phyloP scores from a whole-genome alignment of 2,329 filamentous ascomycete genomes.

The Colletotrichum acutatum region DNA sequence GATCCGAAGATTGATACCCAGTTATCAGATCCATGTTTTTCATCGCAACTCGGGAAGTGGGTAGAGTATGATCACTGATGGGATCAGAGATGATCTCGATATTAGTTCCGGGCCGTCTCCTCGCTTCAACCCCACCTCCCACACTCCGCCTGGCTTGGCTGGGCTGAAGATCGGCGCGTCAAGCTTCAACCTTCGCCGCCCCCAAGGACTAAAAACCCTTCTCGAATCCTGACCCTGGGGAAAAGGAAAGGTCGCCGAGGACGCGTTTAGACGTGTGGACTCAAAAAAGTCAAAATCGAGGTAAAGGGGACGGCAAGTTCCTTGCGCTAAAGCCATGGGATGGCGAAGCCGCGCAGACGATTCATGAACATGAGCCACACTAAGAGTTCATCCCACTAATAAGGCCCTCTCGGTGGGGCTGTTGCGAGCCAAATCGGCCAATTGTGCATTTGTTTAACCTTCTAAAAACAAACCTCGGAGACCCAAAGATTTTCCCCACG shows the following conservation, averaged over 20 bases:
- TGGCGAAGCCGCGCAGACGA: neutral
- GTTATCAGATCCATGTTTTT: no score
- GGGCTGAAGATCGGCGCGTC: neutral
- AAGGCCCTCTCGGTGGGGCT: neutral
- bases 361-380: conserved; percentile 15
- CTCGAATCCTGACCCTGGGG: neutral
- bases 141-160: neutral
- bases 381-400: conserved; percentile 8
- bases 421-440: conserved; percentile 1
- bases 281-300: neutral
- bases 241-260: neutral
- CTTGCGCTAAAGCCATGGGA: neutral
- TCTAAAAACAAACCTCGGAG: neutral
- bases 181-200: neutral
- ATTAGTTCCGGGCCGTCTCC: neutral
- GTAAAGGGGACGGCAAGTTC: neutral
- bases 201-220: neutral
- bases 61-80: neutral
- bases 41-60: conserved; percentile 1
- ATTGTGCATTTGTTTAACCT: neutral
- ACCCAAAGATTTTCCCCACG: neutral
- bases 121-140: conserved; percentile 26
- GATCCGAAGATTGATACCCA: no score
- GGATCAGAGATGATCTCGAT: neutral
- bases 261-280: neutral